Evolutionary conservation across 2,329 filamentous ascomycete species (phyloP).

Genomic region (Fusarium azukiicola): DNA sequence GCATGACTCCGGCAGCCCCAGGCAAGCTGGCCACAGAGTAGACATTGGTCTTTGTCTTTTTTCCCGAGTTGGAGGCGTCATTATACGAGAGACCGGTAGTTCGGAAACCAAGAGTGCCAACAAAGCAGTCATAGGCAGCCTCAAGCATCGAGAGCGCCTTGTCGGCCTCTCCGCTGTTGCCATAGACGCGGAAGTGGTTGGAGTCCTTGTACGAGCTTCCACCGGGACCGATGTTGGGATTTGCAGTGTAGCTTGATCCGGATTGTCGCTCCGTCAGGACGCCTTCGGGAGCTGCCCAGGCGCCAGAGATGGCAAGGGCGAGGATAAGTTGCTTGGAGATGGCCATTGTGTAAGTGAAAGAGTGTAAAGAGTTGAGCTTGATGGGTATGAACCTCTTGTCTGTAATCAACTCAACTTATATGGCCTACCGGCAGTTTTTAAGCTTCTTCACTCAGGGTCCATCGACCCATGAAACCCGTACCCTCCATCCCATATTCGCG

Average conservation of each 20-base stretch:
- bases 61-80: slow-evolving; percentile 60
- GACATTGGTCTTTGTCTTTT: slow-evolving; percentile 70
- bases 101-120: slow-evolving; percentile 60
- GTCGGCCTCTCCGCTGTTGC: slow-evolving; percentile 49
- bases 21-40: slow-evolving; percentile 64
- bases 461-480: slow-evolving; percentile 2
- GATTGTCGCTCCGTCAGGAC: slow-evolving; percentile 16
- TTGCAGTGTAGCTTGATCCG: slow-evolving; percentile 48
- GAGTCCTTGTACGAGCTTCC: slow-evolving; percentile 56
- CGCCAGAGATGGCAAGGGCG: slow-evolving; percentile 10
- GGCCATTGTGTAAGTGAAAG: slow-evolving; percentile 5
- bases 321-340: slow-evolving; percentile 18
- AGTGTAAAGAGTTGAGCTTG: slow-evolving; percentile 2
- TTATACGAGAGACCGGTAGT: slow-evolving; percentile 62
- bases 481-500: not conserved
- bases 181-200: slow-evolving; percentile 64
- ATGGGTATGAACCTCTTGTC: not conserved
- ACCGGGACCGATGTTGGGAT: slow-evolving; percentile 56
- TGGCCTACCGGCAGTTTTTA: slow-evolving; percentile 5
- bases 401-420: not conserved
- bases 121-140: slow-evolving; percentile 67
- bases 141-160: slow-evolving; percentile 65
- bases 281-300: slow-evolving; percentile 14
- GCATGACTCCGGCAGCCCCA: slow-evolving; percentile 66
- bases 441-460: not conserved